Conservation (phyloP, 768 basidiomycete genomes). For the Gyrodon lividus region DNA sequence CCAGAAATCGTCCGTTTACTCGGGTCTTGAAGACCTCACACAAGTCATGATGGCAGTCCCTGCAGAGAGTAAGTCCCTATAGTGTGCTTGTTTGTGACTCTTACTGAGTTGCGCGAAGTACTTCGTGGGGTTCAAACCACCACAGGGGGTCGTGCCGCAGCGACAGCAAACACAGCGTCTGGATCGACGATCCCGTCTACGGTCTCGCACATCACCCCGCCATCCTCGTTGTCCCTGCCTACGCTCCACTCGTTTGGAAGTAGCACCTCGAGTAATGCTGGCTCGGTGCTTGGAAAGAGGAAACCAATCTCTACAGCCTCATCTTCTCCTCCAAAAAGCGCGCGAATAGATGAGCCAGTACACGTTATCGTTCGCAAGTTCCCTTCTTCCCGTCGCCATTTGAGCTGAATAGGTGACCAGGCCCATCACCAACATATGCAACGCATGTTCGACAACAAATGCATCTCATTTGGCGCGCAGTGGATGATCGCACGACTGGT, state of each 20-base stretch:
- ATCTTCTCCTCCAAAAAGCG: not conserved
- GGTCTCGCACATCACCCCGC: not conserved
- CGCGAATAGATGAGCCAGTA: not conserved
- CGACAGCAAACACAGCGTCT: not conserved
- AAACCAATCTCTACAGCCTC: not conserved
- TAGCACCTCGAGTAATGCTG: not conserved
- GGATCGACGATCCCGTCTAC: not conserved
- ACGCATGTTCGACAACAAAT: slow-evolving; percentile 23
- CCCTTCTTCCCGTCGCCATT: not conserved
- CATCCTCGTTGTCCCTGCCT: not conserved
- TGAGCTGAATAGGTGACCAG: not conserved
- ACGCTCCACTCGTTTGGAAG: slow-evolving; percentile 6
- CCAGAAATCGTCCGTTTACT: slow-evolving; percentile 10
- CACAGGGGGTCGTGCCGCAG: not conserved
- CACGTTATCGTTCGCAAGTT: slow-evolving; percentile 6
- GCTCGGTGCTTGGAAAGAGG: slow-evolving; percentile 12
- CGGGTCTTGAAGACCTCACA: slow-evolving; percentile 12
- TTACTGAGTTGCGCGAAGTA: not conserved
- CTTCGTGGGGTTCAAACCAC: not conserved
- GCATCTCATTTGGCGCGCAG: slow-evolving; percentile 46
- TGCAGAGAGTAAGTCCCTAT: slow-evolving; percentile 1
- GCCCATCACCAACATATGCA: slow-evolving; percentile 14
- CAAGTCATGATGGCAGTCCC: slow-evolving; percentile 8
- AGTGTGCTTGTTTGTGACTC: not conserved
- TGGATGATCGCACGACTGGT: slow-evolving; percentile 53